A percentile compares a stretch with the other conserved stretches of the same genome.
Conservation (phyloP, 352 stramenopile genomes). For the Globisporangium recalcitrans region DNA sequence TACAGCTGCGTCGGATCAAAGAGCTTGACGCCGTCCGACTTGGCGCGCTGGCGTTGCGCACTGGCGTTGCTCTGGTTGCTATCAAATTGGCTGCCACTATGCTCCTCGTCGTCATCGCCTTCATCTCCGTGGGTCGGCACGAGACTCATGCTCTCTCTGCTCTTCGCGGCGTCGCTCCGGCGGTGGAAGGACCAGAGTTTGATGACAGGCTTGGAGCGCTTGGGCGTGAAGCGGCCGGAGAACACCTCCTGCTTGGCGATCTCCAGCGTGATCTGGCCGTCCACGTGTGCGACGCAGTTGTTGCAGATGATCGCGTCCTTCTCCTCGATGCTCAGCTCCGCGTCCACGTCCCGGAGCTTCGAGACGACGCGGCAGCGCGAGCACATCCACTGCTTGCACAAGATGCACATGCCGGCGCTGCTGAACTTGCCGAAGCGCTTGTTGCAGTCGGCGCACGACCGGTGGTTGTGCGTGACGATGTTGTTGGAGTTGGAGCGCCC, state of each 20-base stretch:
- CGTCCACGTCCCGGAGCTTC: slow-evolving; percentile 24
- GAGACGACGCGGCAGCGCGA: slow-evolving; percentile 32
- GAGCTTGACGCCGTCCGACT: slow-evolving; percentile 5
- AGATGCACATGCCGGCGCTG: slow-evolving; percentile 24
- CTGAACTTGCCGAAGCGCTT: slow-evolving; percentile 29
- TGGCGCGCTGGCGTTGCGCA: background rate
- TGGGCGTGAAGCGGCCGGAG: slow-evolving; percentile 17
- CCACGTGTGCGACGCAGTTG: slow-evolving; percentile 25
- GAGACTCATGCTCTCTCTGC: background rate
- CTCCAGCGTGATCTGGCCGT: slow-evolving; percentile 19
- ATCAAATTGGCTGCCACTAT: no score
- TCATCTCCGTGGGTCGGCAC: background rate
- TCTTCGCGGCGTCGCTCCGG: background rate
- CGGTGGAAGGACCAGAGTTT: slow-evolving; percentile 7
- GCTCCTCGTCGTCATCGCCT: background rate
- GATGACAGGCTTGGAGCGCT: background rate
- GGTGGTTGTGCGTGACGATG: background rate
- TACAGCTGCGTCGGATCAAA: slow-evolving; percentile 10
- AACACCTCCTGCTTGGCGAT: slow-evolving; percentile 29
- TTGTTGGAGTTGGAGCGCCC: background rate
- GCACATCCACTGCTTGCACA: slow-evolving; percentile 35
- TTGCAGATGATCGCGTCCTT: slow-evolving; percentile 30
- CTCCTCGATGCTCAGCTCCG: slow-evolving; percentile 25
- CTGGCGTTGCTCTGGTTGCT: background rate
- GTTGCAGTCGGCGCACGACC: slow-evolving; percentile 13